Conservation (phyloP, 2,329 filamentous ascomycete species). For the Penicillium sp. region DNA sequence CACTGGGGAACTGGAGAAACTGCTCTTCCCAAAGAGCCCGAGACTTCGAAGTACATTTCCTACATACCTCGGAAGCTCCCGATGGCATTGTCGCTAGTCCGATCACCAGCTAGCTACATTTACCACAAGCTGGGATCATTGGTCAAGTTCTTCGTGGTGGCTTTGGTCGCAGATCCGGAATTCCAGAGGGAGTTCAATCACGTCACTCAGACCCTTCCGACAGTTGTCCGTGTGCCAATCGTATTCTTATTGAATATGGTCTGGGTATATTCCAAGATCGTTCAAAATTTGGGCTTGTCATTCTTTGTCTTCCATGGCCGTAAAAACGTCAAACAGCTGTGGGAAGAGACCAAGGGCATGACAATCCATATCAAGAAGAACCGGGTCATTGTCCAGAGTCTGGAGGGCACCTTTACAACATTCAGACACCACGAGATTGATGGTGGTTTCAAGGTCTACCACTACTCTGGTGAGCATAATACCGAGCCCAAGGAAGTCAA, state of each 20-base stretch:
- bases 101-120: slow-evolving; percentile 35
- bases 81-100: slow-evolving; percentile 22
- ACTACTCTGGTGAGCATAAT: slow-evolving; percentile 40
- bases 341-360: slow-evolving; percentile 50
- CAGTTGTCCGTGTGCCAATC: slow-evolving; percentile 34
- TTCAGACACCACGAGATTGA: slow-evolving; percentile 44
- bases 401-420: slow-evolving; percentile 49
- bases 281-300: slow-evolving; percentile 45
- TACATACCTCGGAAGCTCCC: slow-evolving; percentile 26
- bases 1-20: slow-evolving; percentile 27
- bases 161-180: slow-evolving; percentile 52
- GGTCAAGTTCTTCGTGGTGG: slow-evolving; percentile 50
- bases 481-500: slow-evolving; percentile 44
- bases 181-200: slow-evolving; percentile 51
- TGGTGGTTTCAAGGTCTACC: slow-evolving; percentile 42
- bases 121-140: slow-evolving; percentile 45
- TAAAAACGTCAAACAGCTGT: slow-evolving; percentile 46
- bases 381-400: slow-evolving; percentile 46
- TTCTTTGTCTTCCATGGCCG: slow-evolving; percentile 51
- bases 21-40: slow-evolving; percentile 20
- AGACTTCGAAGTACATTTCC: slow-evolving; percentile 28
- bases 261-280: slow-evolving; percentile 47
- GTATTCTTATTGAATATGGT: slow-evolving; percentile 45
- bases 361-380: slow-evolving; percentile 47
- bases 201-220: slow-evolving; percentile 37